Base-by-base conservation (phyloP, 1,139 yeast genomes). In the Taiozyma onychis region DNA sequence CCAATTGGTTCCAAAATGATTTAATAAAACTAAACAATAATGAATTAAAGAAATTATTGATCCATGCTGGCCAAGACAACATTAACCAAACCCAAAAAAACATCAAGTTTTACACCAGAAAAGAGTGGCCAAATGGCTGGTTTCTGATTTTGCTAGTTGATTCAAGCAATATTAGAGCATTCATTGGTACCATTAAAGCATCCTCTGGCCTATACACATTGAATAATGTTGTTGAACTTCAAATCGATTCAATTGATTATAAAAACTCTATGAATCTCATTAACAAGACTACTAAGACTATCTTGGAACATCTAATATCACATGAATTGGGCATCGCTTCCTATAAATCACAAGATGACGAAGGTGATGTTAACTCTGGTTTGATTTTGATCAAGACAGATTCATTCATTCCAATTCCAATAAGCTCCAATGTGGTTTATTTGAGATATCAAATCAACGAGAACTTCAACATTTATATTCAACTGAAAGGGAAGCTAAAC, bases 121-220 rank as follows among this genome's bases (percentile, higher is more conserved):
- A 77, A 48, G 83, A 78, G 53, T 85, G 91, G 91, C 89, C 90
- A 1, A 69, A 80, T 2, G 79, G 83, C 50, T 85, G 91, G 91
- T 82, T 82, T 62, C 66, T 85, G 46, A 75, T 83, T 63, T 71
- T 66, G 75, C 81, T 62, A 43, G 67, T 72, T 50, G 75, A 70
- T 41, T 71, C 80, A 1, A 39, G 41, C 37, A 72, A 74, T 18
- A 69, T 81, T 8, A 72, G 75, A 50, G 78, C 88, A 73, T 85
- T 83, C 77, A 85, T 85, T 32, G 82, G 88, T 6, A 74, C 85
- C 50, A 76, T 84, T 45, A 76, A 75, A 55, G 77, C 86, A 1
- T 67, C 75, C 6, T 74, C 77, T 52, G 88, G 88, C 4, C 2
- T 32, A n/a, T 43, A 24, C 26, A 51, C 79, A 73, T 54, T 83